Evolutionary conservation across 768 basidiomycete species (phyloP), one percentile per base, ranked within the genome.

Genomic region (Termitomyces sp.): DNA sequence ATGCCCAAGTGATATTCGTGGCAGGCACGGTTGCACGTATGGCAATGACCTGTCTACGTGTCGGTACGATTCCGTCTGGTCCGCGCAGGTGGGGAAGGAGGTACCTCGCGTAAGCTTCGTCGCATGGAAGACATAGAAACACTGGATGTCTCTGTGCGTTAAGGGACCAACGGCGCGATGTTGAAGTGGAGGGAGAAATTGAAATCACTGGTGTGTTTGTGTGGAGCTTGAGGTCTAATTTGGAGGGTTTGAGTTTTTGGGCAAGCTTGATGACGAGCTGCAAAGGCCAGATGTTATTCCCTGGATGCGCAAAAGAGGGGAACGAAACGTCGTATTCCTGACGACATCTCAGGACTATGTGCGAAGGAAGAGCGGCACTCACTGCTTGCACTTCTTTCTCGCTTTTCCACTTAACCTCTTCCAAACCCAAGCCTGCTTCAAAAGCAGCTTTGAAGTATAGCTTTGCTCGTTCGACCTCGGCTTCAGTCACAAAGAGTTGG

Each of bases 61-160:
- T 83, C 0, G 91, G 92, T 3, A 88, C 71, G 54, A 93, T 84
- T 2, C 81, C 80, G 0, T 62, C 59, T 9, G 76, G 74, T 0
- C 85, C 83, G 4, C 75, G 63, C 28, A 94, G 66, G 56, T 84
- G 80, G 0, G 90, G 88, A 15, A 97, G 75, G 34, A 96, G 80
- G 63, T 88, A 78, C 4, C 87, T 81, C 9, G 85, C 81, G 60
- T 95, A 94, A 0, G 76, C 94, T 97, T 97, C 16, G 92, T 94
- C 0, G 91, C 92, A 65, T 94, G 92, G 3, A 97, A 73, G 46
- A 96, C 81, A 59, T 85, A 83, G n/a, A 76, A 70, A 62, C 88
- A 86, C 5, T 68, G 45, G 26, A 93, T 68, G 1, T 65, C 61
- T 1, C 94, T 92, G 0, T 84, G 80, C 0, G 92, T 94, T 3